phyloP scores from a whole-genome alignment of 2,329 filamentous ascomycete species.

The Orbilia javanica region DNA sequence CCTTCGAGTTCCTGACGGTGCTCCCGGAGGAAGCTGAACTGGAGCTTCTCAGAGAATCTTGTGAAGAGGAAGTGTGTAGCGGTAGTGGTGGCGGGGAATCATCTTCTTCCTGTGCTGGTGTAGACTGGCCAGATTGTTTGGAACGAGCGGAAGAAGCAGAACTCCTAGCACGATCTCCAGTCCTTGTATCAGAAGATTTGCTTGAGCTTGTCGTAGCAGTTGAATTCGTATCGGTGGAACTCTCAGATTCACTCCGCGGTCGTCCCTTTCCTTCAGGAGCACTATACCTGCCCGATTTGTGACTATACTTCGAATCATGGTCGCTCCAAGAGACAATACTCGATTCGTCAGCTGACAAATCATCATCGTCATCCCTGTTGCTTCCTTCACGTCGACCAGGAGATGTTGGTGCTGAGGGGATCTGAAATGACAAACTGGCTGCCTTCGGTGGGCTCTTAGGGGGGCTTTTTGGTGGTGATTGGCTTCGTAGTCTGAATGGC shows the following conservation, averaged over 20 bases:
- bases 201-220: constrained; percentile 32
- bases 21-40: constrained; percentile 49
- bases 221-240: constrained; percentile 44
- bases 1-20: constrained; percentile 61
- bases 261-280: constrained; percentile 31
- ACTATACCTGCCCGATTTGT: constrained; percentile 32
- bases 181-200: constrained; percentile 36
- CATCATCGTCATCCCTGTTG: constrained; percentile 29
- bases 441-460: constrained; percentile 37
- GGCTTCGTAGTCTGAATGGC: constrained; percentile 34
- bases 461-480: constrained; percentile 49
- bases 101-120: constrained; percentile 36
- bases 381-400: constrained; percentile 12
- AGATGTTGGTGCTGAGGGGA: constrained; percentile 43
- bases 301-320: constrained; percentile 44
- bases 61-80: constrained; percentile 58
- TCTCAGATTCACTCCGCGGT: constrained; percentile 52
- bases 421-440: constrained; percentile 50
- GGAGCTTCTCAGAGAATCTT: constrained; percentile 40
- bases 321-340: constrained; percentile 54
- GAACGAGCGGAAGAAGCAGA: constrained; percentile 44
- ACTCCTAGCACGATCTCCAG: constrained; percentile 32
- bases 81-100: constrained; percentile 61
- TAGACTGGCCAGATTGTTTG: constrained; percentile 17
- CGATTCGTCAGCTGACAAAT: constrained; percentile 42